A percentile compares a stretch with the other conserved stretches of the same genome.
phyloP scores from a whole-genome alignment of 306 rosid species.

The Begonia masoniana region DNA sequence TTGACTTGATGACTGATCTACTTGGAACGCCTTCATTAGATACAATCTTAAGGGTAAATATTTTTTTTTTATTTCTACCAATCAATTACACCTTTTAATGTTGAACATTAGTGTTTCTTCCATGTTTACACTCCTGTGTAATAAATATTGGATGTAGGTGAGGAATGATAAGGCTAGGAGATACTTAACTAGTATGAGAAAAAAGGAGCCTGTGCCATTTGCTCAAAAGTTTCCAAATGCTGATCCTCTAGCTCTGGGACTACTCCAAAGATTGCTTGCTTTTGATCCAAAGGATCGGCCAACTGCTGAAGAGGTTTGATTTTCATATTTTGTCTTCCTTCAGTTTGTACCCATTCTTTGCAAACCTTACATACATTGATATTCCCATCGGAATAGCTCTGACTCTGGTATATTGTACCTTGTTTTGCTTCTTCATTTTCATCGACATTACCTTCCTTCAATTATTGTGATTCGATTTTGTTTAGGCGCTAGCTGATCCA shows the following conservation, averaged over 20 bases:
- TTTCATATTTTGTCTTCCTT: not conserved
- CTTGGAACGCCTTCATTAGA: slow-evolving; percentile 91
- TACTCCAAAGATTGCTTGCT: slow-evolving; percentile 68
- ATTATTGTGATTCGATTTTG: slow-evolving; percentile 1
- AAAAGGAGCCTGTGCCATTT: slow-evolving; percentile 61
- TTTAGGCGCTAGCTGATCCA: slow-evolving; percentile 84
- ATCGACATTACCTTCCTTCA: too few species aligned
- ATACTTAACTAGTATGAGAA: slow-evolving; percentile 88
- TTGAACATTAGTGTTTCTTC: not conserved
- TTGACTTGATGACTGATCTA: slow-evolving; percentile 88
- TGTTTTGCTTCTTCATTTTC: not conserved
- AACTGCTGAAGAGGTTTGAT: slow-evolving; percentile 88
- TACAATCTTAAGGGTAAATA: slow-evolving; percentile 64
- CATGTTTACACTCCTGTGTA: not conserved
- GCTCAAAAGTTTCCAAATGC: slow-evolving; percentile 77
- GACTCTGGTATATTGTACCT: not conserved
- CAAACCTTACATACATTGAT: not conserved
- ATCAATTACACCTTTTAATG: too few species aligned
- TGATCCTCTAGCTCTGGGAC: slow-evolving; percentile 67
- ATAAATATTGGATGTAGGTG: slow-evolving; percentile 37
- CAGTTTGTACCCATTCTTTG: not conserved
- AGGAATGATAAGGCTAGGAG: slow-evolving; percentile 93
- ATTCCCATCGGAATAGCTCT: not conserved
- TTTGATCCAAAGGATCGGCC: slow-evolving; percentile 96
- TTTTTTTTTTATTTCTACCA: slow-evolving; percentile 2